Percentiles rank a stretch among this genome's conserved stretches.
phyloP scores from a whole-genome alignment of 441 rosid species.

The Brassica hybrid region DNA sequence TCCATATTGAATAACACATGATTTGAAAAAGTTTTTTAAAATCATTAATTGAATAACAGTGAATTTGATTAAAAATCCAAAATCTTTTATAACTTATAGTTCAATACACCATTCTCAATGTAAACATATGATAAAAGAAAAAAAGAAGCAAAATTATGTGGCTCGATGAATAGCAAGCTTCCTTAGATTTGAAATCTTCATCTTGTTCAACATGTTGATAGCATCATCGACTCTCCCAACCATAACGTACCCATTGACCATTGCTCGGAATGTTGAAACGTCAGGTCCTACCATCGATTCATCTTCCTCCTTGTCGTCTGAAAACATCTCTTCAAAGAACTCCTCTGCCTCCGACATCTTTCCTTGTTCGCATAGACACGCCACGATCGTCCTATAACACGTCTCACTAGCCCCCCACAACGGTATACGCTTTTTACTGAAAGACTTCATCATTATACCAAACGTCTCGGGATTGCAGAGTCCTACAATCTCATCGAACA shows the following conservation, averaged over 20 bases:
- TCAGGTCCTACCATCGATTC: neutral
- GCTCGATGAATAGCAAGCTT: constrained; percentile 12
- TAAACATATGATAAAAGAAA: no score
- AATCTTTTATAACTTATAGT: neutral
- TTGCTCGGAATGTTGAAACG: constrained; percentile 6
- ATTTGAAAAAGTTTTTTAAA: no score
- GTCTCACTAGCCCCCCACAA: neutral
- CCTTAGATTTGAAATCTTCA: constrained; percentile 9
- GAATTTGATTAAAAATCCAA: neutral
- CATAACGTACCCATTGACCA: constrained; percentile 18
- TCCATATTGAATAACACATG: neutral
- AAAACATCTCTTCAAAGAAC: neutral
- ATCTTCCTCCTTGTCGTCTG: neutral
- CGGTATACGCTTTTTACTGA: neutral
- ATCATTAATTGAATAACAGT: neutral
- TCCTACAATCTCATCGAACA: neutral
- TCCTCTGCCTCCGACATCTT: neutral
- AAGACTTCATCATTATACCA: neutral
- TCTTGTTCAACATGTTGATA: neutral
- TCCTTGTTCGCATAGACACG: neutral
- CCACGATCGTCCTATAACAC: neutral
- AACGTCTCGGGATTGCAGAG: neutral
- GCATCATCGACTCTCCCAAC: constrained; percentile 1
- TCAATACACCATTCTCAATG: no score
- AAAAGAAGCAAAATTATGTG: neutral